Conservation (phyloP, 1,284 basidiomycete genomes). For the Psilocybe mexicana region DNA sequence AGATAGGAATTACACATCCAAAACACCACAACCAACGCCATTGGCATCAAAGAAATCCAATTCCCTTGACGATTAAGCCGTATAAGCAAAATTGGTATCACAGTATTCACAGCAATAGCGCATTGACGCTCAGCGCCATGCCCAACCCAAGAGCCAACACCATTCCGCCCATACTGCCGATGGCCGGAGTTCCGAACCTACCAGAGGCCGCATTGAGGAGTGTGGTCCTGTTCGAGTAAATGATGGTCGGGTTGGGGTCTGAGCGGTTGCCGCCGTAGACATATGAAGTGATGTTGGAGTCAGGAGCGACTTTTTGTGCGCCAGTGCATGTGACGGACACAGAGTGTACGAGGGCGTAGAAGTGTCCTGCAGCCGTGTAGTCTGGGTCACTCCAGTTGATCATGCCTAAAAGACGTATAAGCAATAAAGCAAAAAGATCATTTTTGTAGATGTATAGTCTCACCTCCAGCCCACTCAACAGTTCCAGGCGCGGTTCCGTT, state of each 20-base stretch:
- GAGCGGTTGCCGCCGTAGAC: slow-evolving; percentile 57
- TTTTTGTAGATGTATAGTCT: background rate
- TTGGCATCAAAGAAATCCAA: too few relatives aligned
- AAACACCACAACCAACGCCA: too few relatives aligned
- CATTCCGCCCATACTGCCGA: slow-evolving; percentile 28
- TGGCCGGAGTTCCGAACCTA: slow-evolving; percentile 21
- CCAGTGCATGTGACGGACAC: slow-evolving; percentile 64
- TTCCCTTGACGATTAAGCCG: too few relatives aligned
- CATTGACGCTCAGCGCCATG: slow-evolving; percentile 23
- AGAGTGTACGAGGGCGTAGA: slow-evolving; percentile 54
- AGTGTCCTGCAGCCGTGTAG: slow-evolving; percentile 64
- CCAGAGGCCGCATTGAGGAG: slow-evolving; percentile 40
- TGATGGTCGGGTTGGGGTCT: slow-evolving; percentile 48
- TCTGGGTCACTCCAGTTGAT: slow-evolving; percentile 79
- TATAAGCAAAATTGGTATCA: background rate
- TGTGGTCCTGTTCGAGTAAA: slow-evolving; percentile 56
- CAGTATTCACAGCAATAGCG: slow-evolving; percentile 17
- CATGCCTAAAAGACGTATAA: slow-evolving; percentile 44
- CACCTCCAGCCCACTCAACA: slow-evolving; percentile 69
- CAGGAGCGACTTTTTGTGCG: slow-evolving; percentile 37
- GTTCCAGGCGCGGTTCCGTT: slow-evolving; percentile 61
- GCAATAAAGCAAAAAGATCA: background rate
- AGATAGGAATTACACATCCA: too few relatives aligned
- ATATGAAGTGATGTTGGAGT: slow-evolving; percentile 56
- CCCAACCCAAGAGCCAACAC: slow-evolving; percentile 26